Base-by-base conservation (phyloP, 2,329 filamentous ascomycete species). In the Epicoccum sorghinum region DNA sequence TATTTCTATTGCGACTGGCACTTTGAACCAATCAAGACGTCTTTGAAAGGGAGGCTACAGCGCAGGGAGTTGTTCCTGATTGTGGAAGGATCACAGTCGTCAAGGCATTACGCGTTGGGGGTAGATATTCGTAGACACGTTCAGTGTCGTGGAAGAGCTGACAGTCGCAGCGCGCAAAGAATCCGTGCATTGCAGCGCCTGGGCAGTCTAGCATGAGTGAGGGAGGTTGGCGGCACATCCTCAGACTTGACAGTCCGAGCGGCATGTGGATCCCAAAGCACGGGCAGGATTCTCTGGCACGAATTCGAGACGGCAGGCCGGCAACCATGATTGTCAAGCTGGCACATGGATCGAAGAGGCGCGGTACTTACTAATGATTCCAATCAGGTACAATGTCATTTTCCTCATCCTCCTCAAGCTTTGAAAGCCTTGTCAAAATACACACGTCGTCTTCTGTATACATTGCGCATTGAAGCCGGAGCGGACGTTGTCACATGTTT, bases 241-340 rank as follows among this genome's bases (percentile, higher is more conserved):
- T 36, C 36, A 48, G 35, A 35, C 32, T 29, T 18, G 27, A 29
- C 36, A 30, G 39, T 44, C 40, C 47, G 46, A 47, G 44, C 40
- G 46, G 46, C 47, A 50, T 49, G 52, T 55, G 46, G 46, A 41
- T 27, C 52, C 36, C 41, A n/a, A 22, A 30, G 41, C 25, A 42
- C n/a, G 32, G 42, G 46, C 52, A 46, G 40, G 45, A 49, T 54
- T 33, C 33, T 25, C 36, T 41, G 46, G 41, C 45, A 22, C 46
- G 18, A 14, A 32, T 46, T 42, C 41, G 52, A 55, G 46, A 55
- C 46, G 46, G 25, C 24, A 42, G 30, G 33, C 30, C 46, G 9
- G 30, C 10, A 49, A 14, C 35, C 45, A 40, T 37, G 45, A 6
- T 23, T 24, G 24, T 7, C 8, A 9, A 25, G 9, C n/a, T 43